Evolutionary conservation across 345 rosid genomes (phyloP), one percentile per base, ranked within the genome.

Genomic region (Noccaea caerulescens): DNA sequence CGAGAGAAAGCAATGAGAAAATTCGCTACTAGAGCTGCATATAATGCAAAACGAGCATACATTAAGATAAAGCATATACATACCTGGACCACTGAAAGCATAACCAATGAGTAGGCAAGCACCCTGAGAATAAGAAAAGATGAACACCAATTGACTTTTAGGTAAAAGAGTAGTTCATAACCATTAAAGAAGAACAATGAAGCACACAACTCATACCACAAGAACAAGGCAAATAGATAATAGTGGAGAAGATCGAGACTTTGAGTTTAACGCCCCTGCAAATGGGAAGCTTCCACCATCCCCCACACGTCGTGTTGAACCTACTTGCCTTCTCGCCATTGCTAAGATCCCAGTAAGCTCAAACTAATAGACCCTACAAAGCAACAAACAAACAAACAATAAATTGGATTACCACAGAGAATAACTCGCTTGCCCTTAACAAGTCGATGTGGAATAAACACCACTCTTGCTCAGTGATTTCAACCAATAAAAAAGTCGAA

Each of bases 301-400:
- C 1, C 79, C 96, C 18, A 86, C 80, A 37, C 96, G 88, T 43
- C 98, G 83, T 10, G 87, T 79, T 55, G 92, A 85, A 66, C 83
- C 84, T 34, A 87, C 95, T 81, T 83, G 97, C 80, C 98, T 84
- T 71, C 97, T 81, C 41, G 97, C 89, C 98, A 93, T 93, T 58
- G 47, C 56, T 62, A 72, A 47, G 38, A 64, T 56, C 54, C 65
- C 13, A 3, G 6, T 20, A 53, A 75, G 10, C 52, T 58, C 45
- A 59, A 68, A 37, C 58, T 56, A 63, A 7, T 27, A 58, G 41
- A 69, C 60, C 66, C 75, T 75, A 60, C 71, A 63, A 47, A 56
- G 30, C 10, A 20, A 58, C 34, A 10, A 44, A 12, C 2, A 64
- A 25, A 6, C n/a, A 33, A 11, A 9, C 38, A 58, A 8, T 18